Conservation (phyloP, 371 early-diverging fungal genomes). For the Saksenaea oblongispora region DNA sequence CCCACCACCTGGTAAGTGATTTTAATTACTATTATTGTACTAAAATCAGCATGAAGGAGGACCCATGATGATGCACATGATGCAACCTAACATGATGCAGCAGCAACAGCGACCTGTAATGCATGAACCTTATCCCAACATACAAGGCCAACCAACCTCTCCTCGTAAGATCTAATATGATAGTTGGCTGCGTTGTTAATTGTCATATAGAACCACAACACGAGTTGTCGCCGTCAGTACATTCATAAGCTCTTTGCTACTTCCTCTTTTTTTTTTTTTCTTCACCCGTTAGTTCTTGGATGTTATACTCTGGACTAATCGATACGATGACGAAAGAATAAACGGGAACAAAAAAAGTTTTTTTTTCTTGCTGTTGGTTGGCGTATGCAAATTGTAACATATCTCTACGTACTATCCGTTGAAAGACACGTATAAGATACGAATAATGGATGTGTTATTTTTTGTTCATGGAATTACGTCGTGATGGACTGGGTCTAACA, state of each 20-base stretch:
- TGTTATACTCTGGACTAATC: background rate
- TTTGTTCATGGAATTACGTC: no score
- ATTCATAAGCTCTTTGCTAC: background rate
- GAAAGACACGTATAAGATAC: no score
- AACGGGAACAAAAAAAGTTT: background rate
- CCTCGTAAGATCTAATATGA: background rate
- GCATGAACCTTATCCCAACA: background rate
- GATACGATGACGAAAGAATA: background rate
- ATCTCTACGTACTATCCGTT: no score
- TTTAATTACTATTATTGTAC: background rate
- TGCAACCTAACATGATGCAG: constrained; percentile 28
- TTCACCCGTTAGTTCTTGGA: background rate
- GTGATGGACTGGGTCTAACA: no score
- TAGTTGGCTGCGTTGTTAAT: background rate
- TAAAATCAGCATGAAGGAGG: constrained; percentile 17
- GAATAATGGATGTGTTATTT: no score
- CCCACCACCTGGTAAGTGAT: constrained; percentile 27
- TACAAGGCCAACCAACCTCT: background rate
- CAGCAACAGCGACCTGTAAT: constrained; percentile 5
- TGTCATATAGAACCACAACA: background rate
- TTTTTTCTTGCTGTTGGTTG: background rate
- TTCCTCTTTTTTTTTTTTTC: background rate
- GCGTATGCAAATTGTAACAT: no score
- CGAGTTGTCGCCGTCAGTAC: background rate
- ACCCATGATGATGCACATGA: constrained; percentile 59